Percentiles rank a stretch among this genome's conserved stretches.
phyloP scores from a whole-genome alignment of 345 rosid species.

The Firmiana major region DNA sequence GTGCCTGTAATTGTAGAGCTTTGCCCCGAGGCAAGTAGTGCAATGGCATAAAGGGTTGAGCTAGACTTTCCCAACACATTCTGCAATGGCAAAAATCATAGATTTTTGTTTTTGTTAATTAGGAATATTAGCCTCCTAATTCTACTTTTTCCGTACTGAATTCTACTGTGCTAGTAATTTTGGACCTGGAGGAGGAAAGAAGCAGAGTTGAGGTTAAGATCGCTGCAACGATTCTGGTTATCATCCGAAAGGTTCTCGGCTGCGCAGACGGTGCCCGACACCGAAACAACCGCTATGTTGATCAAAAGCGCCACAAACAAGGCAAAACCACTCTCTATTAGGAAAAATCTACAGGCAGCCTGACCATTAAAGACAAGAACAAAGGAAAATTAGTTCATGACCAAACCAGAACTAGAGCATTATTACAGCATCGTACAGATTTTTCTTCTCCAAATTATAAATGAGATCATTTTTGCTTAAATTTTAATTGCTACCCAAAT shows the following conservation, averaged over 20 bases:
- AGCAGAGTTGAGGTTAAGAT: constrained; percentile 62
- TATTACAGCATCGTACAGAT: background rate
- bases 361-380: constrained; percentile 10
- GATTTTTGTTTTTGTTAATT: background rate
- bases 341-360: constrained; percentile 61
- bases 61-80: constrained; percentile 65
- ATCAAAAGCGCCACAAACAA: constrained; percentile 59
- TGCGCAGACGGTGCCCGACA: constrained; percentile 53
- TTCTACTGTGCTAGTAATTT: background rate
- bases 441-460: too few species aligned
- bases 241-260: constrained; percentile 25
- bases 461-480: too few species aligned
- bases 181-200: constrained; percentile 68
- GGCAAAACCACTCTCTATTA: constrained; percentile 62
- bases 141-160: background rate
- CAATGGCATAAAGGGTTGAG: constrained; percentile 48
- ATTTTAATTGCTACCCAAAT: too few species aligned
- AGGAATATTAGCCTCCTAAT: background rate
- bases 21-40: constrained; percentile 70
- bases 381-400: background rate
- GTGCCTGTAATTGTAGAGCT: constrained; percentile 69
- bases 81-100: constrained; percentile 25
- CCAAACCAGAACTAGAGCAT: background rate
- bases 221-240: constrained; percentile 28
- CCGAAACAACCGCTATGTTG: constrained; percentile 52